These are phyloP conservation scores for Entomortierella beljakovae DNA, from an alignment of 192 early-diverging fungal species.

Conservation along the genomic window DNA sequence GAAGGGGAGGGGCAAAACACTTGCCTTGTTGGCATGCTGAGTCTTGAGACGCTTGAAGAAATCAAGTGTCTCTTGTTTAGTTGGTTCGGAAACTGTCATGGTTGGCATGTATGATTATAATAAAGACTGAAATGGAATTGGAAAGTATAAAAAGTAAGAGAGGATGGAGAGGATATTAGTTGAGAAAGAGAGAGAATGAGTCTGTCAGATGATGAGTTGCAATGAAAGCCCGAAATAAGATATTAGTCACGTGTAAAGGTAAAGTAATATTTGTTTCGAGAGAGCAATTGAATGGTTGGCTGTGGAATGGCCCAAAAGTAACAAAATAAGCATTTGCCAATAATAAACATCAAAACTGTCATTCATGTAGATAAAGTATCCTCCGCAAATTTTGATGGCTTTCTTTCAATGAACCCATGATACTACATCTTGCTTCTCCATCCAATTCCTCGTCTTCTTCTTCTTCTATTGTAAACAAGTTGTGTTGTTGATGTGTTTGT, in stretches of 20 bases:
- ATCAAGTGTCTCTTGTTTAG: constrained; percentile 60
- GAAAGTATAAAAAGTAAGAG: constrained; percentile 6
- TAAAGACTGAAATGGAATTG: not conserved
- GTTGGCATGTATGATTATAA: constrained; percentile 22
- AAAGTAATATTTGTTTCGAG: not conserved
- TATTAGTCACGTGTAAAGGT: not conserved
- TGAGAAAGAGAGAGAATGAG: not conserved
- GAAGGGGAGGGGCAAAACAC: not conserved
- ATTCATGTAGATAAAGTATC: no score
- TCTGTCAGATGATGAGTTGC: not conserved
- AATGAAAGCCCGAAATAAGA: no score
- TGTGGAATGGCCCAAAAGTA: no score
- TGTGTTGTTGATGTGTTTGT: no score
- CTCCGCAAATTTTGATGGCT: no score
- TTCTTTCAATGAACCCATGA: no score
- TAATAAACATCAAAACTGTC: no score
- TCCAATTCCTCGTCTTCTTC: no score
- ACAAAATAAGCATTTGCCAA: no score
- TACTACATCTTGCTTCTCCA: no score
- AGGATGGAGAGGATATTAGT: not conserved
- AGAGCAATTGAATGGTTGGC: no score
- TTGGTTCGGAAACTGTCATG: constrained; percentile 51
- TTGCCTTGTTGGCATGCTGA: constrained; percentile 66
- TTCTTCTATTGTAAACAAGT: no score
- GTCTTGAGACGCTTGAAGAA: constrained; percentile 62